Conservation (phyloP, 805 yeast species). For the Ogataea paradorogensis region DNA sequence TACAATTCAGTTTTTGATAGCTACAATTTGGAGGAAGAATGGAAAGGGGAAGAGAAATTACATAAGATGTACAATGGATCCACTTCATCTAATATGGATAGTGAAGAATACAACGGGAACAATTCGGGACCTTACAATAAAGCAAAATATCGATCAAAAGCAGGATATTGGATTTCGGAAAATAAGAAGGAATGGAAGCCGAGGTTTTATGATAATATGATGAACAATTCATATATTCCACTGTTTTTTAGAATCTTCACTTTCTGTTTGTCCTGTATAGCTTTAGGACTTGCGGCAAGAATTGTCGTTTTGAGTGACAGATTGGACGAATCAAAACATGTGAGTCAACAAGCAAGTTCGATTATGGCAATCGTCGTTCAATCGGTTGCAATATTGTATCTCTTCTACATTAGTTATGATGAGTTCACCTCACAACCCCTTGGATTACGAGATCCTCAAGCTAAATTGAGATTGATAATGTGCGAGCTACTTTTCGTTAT, state of each 20-base stretch:
- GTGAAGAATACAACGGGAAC: constrained; percentile 18
- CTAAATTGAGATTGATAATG: constrained; percentile 76
- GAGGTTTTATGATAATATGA: constrained; percentile 52
- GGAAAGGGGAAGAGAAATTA: constrained; percentile 73
- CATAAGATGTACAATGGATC: constrained; percentile 47
- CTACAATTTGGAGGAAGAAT: constrained; percentile 43
- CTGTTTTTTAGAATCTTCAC: constrained; percentile 64
- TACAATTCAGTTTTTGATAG: constrained; percentile 16
- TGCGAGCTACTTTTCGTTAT: constrained; percentile 85
- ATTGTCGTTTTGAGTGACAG: constrained; percentile 44
- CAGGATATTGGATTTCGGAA: constrained; percentile 65
- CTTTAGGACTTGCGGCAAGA: constrained; percentile 69
- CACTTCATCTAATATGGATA: constrained; percentile 10
- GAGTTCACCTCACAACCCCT: constrained; percentile 91
- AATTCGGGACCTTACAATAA: constrained; percentile 25
- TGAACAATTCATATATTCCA: constrained; percentile 80
- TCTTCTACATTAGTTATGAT: constrained; percentile 80
- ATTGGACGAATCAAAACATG: constrained; percentile 33
- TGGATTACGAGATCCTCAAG: constrained; percentile 82
- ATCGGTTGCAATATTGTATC: constrained; percentile 70
- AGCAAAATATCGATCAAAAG: constrained; percentile 48
- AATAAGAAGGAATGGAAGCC: constrained; percentile 66
- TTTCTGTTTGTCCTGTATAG: constrained; percentile 56
- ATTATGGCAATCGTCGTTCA: constrained; percentile 90
- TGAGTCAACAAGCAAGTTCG: constrained; percentile 82